Conservation (phyloP, 805 yeast genomes). For the Candida tallmaniae region DNA sequence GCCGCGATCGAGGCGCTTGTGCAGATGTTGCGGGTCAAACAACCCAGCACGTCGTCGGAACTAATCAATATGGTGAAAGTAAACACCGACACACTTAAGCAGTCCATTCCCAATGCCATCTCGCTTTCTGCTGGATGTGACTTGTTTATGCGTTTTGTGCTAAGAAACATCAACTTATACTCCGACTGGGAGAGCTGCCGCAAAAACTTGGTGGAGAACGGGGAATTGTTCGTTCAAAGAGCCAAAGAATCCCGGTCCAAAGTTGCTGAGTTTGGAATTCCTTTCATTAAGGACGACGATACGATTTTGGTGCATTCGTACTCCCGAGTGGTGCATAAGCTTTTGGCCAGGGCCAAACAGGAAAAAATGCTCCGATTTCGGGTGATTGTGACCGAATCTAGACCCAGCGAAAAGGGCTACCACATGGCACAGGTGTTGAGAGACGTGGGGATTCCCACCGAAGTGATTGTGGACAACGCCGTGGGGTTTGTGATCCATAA, state of each 20-base stretch:
- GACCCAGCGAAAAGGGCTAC: conserved; percentile 75
- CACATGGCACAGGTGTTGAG: conserved; percentile 66
- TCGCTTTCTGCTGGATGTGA: conserved; percentile 97
- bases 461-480: conserved; percentile 85
- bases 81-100: conserved; percentile 70
- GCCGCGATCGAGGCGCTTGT: conserved; percentile 97
- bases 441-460: conserved; percentile 76
- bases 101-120: conserved; percentile 82
- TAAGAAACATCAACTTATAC: conserved; percentile 79
- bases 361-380: conserved; percentile 72
- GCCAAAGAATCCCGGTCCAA: conserved; percentile 86
- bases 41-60: conserved; percentile 93
- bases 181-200: conserved; percentile 95
- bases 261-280: conserved; percentile 82
- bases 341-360: conserved; percentile 73
- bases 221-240: conserved; percentile 84
- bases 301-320: conserved; percentile 83
- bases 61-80: conserved; percentile 74
- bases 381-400: conserved; percentile 89
- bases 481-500: conserved; percentile 90
- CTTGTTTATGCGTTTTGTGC: conserved; percentile 87
- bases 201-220: conserved; percentile 85
- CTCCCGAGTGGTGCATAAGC: conserved; percentile 82
- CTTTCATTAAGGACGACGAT: conserved; percentile 92
- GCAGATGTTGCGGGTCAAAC: conserved; percentile 71